Evolutionary conservation across 495 filamentous ascomycete species (phyloP).

Genomic region (Aspergillus taichungensis): DNA sequence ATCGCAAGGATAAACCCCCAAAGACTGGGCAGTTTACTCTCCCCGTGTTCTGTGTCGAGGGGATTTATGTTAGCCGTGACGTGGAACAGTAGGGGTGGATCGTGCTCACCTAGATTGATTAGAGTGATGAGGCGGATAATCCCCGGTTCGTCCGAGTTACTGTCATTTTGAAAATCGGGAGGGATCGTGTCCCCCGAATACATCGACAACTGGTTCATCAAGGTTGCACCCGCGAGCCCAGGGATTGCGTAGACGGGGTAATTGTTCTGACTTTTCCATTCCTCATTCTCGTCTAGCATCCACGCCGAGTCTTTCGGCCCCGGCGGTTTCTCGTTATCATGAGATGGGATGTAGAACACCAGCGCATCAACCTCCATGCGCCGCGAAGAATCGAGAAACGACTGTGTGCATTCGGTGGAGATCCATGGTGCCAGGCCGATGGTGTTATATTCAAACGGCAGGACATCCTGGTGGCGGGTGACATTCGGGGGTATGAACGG

Average conservation of each 20-base stretch:
- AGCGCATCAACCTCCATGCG: slow-evolving; percentile 52
- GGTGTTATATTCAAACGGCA: slow-evolving; percentile 41
- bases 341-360: slow-evolving; percentile 62
- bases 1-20: slow-evolving; percentile 83
- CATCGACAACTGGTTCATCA: slow-evolving; percentile 62
- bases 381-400: slow-evolving; percentile 57
- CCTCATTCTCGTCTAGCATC: slow-evolving; percentile 52
- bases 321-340: slow-evolving; percentile 53
- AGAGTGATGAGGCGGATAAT: slow-evolving; percentile 53
- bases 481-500: slow-evolving; percentile 62
- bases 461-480: slow-evolving; percentile 61
- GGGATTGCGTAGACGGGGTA: slow-evolving; percentile 85
- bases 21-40: slow-evolving; percentile 46
- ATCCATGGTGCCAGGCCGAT: slow-evolving; percentile 90
- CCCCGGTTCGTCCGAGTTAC: slow-evolving; percentile 23
- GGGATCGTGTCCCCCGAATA: slow-evolving; percentile 66
- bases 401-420: slow-evolving; percentile 53
- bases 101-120: slow-evolving; percentile 49
- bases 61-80: no score
- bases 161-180: slow-evolving; percentile 36
- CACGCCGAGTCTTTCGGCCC: slow-evolving; percentile 48
- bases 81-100: neutral
- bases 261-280: slow-evolving; percentile 53
- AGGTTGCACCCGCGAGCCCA: slow-evolving; percentile 47
- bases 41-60: slow-evolving; percentile 8